Evolutionary conservation across 305 asterid species (phyloP).

Genomic region (Fraxinus sp.): DNA sequence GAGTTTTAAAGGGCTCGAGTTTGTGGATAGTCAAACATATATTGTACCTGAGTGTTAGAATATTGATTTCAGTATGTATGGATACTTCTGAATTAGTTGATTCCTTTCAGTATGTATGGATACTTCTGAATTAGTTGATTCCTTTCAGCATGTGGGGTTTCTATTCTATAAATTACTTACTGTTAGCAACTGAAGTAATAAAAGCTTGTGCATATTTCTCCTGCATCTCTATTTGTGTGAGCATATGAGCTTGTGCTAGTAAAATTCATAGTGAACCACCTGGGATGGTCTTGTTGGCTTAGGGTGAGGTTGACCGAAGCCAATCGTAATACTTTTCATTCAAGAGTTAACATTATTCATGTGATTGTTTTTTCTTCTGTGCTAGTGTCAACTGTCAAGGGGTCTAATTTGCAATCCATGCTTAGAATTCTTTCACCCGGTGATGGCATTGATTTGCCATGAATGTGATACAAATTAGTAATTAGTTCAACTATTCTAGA

Average conservation of each 20-base stretch:
- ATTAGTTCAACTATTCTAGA: too few relatives aligned
- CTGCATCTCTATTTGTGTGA: not conserved
- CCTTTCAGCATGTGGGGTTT: not conserved
- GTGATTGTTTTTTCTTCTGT: not conserved
- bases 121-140: not conserved
- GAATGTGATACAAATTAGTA: too few relatives aligned
- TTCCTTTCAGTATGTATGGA: constrained; percentile 18
- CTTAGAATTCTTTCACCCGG: not conserved
- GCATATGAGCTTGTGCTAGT: not conserved
- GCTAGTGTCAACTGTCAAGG: not conserved
- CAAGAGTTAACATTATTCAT: not conserved
- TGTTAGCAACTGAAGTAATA: not conserved
- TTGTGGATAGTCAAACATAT: constrained; percentile 2
- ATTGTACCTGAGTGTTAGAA: not conserved
- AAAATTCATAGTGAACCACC: not conserved
- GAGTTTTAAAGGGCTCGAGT: constrained; percentile 23
- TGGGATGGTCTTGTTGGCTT: not conserved
- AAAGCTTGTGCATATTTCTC: not conserved
- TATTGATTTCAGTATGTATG: constrained; percentile 18
- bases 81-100: not conserved
- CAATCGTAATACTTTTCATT: not conserved
- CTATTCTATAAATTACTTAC: not conserved
- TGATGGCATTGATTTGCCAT: not conserved
- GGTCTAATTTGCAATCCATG: not conserved
- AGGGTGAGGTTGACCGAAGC: not conserved